Percentiles rank a stretch among this genome's conserved stretches.
phyloP scores from a whole-genome alignment of 164 flowering plant species.

The Macadamia tetraphylla region DNA sequence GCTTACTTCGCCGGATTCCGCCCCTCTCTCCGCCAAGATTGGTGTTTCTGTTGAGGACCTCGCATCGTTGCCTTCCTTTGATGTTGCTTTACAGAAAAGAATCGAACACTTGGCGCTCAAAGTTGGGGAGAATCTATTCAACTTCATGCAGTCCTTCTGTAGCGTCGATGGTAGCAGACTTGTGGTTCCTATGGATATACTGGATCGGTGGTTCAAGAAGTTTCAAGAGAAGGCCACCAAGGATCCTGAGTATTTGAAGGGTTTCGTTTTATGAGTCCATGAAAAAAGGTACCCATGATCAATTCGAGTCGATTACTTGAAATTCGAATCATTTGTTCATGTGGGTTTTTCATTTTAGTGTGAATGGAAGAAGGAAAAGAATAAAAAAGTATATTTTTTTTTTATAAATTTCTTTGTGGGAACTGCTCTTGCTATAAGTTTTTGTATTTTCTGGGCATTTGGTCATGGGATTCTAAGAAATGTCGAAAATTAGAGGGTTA shows the following conservation, averaged over 20 bases:
- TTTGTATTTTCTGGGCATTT: background rate
- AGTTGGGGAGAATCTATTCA: slow-evolving; percentile 95
- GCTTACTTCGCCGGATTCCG: slow-evolving; percentile 47
- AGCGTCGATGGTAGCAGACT: slow-evolving; percentile 77
- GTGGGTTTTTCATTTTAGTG: background rate
- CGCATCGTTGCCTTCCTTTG: slow-evolving; percentile 64
- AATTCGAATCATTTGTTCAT: background rate
- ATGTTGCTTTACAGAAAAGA: slow-evolving; percentile 53
- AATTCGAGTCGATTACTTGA: background rate
- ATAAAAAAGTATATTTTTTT: background rate
- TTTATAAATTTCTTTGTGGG: background rate
- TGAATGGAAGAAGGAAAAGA: background rate
- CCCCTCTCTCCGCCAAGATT: slow-evolving; percentile 74
- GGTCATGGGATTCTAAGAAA: background rate
- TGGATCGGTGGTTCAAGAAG: slow-evolving; percentile 98
- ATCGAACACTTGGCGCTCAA: slow-evolving; percentile 80
- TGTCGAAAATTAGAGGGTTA: too few relatives aligned
- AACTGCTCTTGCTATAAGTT: background rate
- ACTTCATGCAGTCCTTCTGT: slow-evolving; percentile 97
- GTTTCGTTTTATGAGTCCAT: slow-evolving; percentile 51
- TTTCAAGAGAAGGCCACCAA: slow-evolving; percentile 89
- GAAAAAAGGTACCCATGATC: background rate
- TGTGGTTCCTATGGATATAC: slow-evolving; percentile 88
- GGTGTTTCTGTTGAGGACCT: slow-evolving; percentile 91
- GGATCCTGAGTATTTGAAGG: slow-evolving; percentile 84